These are phyloP conservation scores for Aspergillus melleus DNA, from an alignment of 2,329 filamentous ascomycete species.

Conservation along the genomic window DNA sequence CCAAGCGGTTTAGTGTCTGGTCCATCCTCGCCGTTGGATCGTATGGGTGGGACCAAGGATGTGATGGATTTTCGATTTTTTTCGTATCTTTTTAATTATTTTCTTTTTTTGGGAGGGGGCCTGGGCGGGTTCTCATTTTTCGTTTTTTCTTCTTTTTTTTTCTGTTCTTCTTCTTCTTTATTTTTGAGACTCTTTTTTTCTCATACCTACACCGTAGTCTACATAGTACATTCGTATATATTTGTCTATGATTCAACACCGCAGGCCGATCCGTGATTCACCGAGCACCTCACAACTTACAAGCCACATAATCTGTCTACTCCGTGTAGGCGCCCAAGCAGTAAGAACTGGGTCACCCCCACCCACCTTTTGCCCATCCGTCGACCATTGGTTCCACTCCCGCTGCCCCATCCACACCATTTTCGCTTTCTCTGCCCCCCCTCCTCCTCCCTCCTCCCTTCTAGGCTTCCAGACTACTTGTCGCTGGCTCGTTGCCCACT, in stretches of 20 bases:
- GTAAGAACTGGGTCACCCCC: conserved; percentile 1
- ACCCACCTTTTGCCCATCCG: not conserved
- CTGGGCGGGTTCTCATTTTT: not conserved
- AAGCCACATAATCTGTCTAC: conserved; percentile 13
- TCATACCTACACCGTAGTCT: no score
- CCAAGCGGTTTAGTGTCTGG: conserved; percentile 16
- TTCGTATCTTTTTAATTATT: conserved; percentile 2
- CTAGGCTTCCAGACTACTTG: conserved; percentile 10
- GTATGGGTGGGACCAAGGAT: conserved; percentile 16
- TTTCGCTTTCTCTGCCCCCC: conserved; percentile 1
- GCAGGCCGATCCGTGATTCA: no score
- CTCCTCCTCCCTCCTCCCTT: conserved; percentile 7
- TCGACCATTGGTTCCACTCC: conserved; percentile 21
- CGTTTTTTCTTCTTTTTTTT: not conserved
- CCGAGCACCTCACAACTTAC: not conserved
- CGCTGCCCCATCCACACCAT: conserved; percentile 16
- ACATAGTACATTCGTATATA: no score
- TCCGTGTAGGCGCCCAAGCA: conserved; percentile 15
- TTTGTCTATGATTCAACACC: no score
- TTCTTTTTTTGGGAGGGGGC: not conserved
- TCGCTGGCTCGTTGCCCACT: conserved; percentile 5
- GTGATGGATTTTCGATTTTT: conserved; percentile 16
- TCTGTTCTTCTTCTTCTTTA: not conserved
- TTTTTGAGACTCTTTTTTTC: no score
- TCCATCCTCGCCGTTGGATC: conserved; percentile 25